phyloP scores from a whole-genome alignment of 2,329 filamentous ascomycete genomes.

The Chaetomium olivaceum region DNA sequence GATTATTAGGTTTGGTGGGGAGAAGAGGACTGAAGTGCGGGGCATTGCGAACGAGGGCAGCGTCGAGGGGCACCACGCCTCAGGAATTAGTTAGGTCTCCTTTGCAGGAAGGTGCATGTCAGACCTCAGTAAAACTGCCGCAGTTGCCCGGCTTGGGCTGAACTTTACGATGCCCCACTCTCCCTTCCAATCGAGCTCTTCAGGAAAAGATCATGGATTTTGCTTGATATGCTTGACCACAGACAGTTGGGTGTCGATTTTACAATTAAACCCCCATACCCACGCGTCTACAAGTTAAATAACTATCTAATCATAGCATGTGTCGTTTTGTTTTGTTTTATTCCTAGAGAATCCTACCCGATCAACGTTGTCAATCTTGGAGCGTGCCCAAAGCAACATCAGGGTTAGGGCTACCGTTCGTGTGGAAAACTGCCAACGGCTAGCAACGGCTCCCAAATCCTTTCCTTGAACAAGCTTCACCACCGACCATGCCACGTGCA shows the following conservation, averaged over 20 bases:
- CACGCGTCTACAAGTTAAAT: neutral
- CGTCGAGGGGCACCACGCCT: constrained; percentile 13
- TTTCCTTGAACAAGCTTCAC: neutral
- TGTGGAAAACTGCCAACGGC: neutral
- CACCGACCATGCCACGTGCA: neutral
- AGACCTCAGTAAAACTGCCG: constrained; percentile 1
- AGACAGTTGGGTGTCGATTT: neutral
- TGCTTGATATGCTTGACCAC: too few relatives aligned
- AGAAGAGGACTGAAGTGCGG: constrained; percentile 45
- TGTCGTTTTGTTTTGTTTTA: neutral
- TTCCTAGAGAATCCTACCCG: too few relatives aligned
- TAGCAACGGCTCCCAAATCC: neutral
- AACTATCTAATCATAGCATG: too few relatives aligned
- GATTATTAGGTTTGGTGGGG: constrained; percentile 27
- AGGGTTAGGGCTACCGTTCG: neutral
- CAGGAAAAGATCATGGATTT: too few relatives aligned
- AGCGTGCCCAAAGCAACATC: too few relatives aligned
- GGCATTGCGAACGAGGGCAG: constrained; percentile 41
- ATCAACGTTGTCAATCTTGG: too few relatives aligned
- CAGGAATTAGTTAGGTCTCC: too few relatives aligned
- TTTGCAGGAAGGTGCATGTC: neutral
- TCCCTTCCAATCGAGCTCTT: neutral
- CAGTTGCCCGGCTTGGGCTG: neutral
- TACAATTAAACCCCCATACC: too few relatives aligned
- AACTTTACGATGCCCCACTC: neutral